Conservation (phyloP, 2,329 filamentous ascomycete genomes). For the Sporothrix brasiliensis region DNA sequence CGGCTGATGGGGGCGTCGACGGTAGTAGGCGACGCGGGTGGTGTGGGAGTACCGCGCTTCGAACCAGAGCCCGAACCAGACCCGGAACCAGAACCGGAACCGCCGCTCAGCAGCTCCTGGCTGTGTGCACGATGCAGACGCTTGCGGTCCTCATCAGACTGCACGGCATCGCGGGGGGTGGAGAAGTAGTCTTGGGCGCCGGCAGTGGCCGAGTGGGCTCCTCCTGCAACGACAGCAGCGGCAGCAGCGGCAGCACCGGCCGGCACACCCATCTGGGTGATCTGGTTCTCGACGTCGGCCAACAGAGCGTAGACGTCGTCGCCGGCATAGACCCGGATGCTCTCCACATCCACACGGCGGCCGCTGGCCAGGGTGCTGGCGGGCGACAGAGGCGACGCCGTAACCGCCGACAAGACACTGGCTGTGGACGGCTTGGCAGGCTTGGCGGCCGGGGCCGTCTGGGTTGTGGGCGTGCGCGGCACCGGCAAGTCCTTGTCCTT, state of each 20-base stretch:
- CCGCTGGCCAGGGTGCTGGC: conserved; percentile 1
- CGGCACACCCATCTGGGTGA: conserved; percentile 48
- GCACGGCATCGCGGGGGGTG: conserved; percentile 35
- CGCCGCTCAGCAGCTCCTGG: conserved; percentile 54
- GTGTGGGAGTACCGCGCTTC: conserved; percentile 39
- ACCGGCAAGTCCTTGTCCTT: conserved; percentile 30
- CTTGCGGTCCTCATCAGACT: conserved; percentile 46
- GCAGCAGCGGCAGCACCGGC: not conserved
- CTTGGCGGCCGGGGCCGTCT: conserved; percentile 32
- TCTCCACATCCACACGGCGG: conserved; percentile 56
- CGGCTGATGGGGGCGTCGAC: conserved; percentile 36
- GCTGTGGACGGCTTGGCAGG: not conserved
- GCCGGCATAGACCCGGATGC: conserved; percentile 69
- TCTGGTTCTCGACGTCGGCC: conserved; percentile 66
- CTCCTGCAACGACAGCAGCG: not conserved
- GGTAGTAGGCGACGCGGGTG: conserved; percentile 43
- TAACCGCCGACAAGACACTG: conserved; percentile 25
- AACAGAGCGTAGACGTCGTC: conserved; percentile 68
- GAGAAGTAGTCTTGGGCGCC: conserved; percentile 30
- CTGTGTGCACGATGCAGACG: conserved; percentile 55
- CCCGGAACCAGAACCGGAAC: not conserved
- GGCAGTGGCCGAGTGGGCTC: not conserved
- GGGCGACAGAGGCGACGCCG: conserved; percentile 34
- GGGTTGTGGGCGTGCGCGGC: conserved; percentile 4
- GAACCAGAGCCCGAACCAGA: not conserved